phyloP scores from a whole-genome alignment of 345 rosid species.

The Lepidium sativum region DNA sequence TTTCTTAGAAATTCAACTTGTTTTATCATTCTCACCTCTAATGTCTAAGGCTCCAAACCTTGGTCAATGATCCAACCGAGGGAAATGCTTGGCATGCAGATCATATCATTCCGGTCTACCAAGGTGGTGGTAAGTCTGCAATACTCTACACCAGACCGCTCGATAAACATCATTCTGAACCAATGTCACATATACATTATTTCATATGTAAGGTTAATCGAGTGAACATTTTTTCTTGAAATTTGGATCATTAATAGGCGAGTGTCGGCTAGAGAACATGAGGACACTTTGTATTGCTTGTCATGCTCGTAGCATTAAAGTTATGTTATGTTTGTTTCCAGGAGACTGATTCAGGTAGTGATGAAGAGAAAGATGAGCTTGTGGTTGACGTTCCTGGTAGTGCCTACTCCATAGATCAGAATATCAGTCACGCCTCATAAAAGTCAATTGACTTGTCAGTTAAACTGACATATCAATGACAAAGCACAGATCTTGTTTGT shows the following conservation, averaged over 20 bases:
- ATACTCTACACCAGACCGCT: neutral
- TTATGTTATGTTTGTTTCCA: constrained; percentile 13
- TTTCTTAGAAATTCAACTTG: neutral
- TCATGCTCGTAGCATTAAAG: constrained; percentile 30
- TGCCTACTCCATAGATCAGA: constrained; percentile 42
- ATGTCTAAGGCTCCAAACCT: constrained; percentile 57
- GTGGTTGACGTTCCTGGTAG: constrained; percentile 84
- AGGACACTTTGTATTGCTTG: constrained; percentile 92
- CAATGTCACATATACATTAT: neutral
- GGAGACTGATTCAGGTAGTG: constrained; percentile 28
- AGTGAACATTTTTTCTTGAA: neutral
- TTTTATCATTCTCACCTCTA: neutral
- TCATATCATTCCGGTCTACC: constrained; percentile 83
- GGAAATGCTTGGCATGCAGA: constrained; percentile 97
- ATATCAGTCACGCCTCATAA: neutral
- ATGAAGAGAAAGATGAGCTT: constrained; percentile 47
- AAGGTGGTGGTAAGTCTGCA: constrained; percentile 69
- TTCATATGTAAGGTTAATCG: neutral
- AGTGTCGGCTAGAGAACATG: constrained; percentile 88
- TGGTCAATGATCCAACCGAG: constrained; percentile 66
- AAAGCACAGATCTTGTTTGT: constrained; percentile 5
- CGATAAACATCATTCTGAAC: neutral
- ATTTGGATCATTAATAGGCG: constrained; percentile 41
- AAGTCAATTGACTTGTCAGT: neutral
- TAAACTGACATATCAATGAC: neutral